Evolutionary conservation across 257 asterid species (phyloP), one percentile per base, ranked within the genome.

Genomic region (Parsonsia alboflavescens): DNA sequence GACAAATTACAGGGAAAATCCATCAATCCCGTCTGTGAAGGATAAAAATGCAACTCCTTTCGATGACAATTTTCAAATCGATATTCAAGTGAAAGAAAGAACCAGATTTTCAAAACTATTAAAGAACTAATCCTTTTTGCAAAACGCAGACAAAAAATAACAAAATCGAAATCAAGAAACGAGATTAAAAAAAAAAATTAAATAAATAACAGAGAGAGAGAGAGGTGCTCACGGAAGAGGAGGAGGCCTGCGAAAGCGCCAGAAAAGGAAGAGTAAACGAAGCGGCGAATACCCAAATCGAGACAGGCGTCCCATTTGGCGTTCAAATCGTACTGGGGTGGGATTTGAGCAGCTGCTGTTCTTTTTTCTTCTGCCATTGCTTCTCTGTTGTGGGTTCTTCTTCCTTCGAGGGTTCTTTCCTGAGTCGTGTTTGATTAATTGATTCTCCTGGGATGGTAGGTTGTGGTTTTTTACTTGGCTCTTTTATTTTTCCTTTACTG

Each of bases 301-400:
- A 88, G 78, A 50, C 85, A 88, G 22, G 92, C 91, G 69, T 91
- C 97, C 97, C 97, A 89, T 69, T 88, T 91, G 15, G 93, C 89
- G 75, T 89, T 84, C 87, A 88, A 78, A 80, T 89, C 89, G 79
- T 82, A 84, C 52, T 82, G 79, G 16, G 87, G 79, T 19, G 91
- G 89, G 72, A 84, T 61, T 70, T 61, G 62, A 9, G 61, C 24
- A 46, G 63, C 44, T 45, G 33, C 64, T 76, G 57, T 86, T 75
- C 78, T 72, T 71, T 83, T 88, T 75, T 75, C 89, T 53, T 85
- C 89, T 26, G 72, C 90, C 97, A 89, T 91, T 80, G 71, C 70
- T 66, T 46, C 12, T 16, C 10, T 50, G 5, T 21, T 50, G 17
- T 53, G 39, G 15, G 13, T 17, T 24, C 50, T 69, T 24, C n/a